These are phyloP conservation scores for Phaseolus coccineus DNA, from an alignment of 331 rosid species.

Conservation along the genomic window DNA sequence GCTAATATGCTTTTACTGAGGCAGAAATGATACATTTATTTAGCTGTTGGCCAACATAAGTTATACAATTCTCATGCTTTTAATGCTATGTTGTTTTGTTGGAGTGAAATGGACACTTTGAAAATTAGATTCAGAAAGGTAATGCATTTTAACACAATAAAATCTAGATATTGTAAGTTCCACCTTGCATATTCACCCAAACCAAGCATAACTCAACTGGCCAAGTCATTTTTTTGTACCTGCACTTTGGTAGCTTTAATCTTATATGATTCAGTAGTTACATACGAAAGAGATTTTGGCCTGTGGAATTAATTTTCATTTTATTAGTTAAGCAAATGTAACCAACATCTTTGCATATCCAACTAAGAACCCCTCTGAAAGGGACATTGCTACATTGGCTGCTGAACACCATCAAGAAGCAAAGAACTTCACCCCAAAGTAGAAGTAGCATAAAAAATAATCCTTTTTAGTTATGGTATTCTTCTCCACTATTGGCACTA, in stretches of 20 bases:
- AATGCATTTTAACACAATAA: neutral
- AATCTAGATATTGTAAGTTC: neutral
- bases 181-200: constrained; percentile 13
- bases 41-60: neutral
- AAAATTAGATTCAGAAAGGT: neutral
- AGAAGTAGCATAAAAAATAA: constrained; percentile 8
- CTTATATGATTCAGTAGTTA: constrained; percentile 9
- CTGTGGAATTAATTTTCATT: neutral
- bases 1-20: constrained; percentile 13
- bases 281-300: constrained; percentile 12
- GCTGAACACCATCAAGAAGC: neutral
- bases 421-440: constrained; percentile 9
- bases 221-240: neutral
- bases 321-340: neutral
- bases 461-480: constrained; percentile 4
- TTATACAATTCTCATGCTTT: constrained; percentile 3
- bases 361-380: neutral
- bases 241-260: neutral
- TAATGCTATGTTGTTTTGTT: neutral
- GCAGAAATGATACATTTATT: constrained; percentile 16
- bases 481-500: neutral
- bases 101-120: constrained; percentile 22
- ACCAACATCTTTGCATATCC: constrained; percentile 1
- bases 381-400: neutral
- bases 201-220: constrained; percentile 1